Evolutionary conservation across 208 protist genomes (phyloP).

Genomic region (Endotrypanum monterogeii): DNA sequence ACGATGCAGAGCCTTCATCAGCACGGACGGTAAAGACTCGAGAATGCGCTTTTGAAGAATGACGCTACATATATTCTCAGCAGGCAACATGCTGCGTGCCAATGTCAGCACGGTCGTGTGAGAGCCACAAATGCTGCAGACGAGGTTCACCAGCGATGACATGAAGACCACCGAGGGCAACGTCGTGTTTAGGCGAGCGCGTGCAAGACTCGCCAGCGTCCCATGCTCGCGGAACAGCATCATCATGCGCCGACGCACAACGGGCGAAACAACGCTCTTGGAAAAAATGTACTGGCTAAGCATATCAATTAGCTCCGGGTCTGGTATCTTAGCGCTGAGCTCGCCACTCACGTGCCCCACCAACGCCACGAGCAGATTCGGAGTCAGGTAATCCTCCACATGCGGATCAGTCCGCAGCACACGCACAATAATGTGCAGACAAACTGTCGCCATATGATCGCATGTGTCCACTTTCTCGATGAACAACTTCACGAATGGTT

Average conservation of each 20-base stretch:
- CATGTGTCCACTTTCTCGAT: constrained; percentile 26
- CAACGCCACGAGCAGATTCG: constrained; percentile 43
- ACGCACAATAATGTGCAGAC: constrained; percentile 62
- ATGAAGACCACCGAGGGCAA: constrained; percentile 51
- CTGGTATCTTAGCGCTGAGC: constrained; percentile 45
- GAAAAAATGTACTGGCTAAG: constrained; percentile 61
- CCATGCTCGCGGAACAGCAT: constrained; percentile 60
- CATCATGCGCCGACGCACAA: constrained; percentile 70
- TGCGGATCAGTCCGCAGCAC: constrained; percentile 57
- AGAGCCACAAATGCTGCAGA: constrained; percentile 71
- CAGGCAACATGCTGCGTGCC: constrained; percentile 55
- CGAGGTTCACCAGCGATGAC: constrained; percentile 62
- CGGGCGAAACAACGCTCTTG: constrained; percentile 43
- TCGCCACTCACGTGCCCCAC: constrained; percentile 48
- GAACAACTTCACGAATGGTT: constrained; percentile 47
- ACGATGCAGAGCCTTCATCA: constrained; percentile 7
- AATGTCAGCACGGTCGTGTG: constrained; percentile 60
- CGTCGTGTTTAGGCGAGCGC: constrained; percentile 27
- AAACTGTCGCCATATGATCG: constrained; percentile 33
- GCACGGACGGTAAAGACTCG: constrained; percentile 6
- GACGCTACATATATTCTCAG: constrained; percentile 38
- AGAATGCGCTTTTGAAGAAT: constrained; percentile 24
- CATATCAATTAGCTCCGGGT: constrained; percentile 60
- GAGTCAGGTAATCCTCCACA: constrained; percentile 62
- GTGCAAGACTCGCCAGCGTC: constrained; percentile 43